These are phyloP conservation scores for Chrysosphaeria jannelii DNA, from an alignment of 2,329 filamentous ascomycete genomes.

Conservation along the genomic window DNA sequence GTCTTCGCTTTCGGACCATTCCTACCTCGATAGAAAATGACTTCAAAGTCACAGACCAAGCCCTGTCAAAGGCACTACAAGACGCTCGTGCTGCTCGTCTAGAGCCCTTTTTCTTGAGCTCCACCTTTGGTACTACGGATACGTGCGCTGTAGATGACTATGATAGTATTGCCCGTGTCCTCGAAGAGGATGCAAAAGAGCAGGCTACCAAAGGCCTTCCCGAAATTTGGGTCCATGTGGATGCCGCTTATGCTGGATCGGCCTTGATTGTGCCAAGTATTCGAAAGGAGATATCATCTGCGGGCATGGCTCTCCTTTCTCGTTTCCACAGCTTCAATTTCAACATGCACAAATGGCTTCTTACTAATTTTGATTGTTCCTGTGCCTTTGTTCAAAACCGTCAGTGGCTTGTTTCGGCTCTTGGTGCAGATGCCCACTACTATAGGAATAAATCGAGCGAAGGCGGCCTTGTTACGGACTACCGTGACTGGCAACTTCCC, in stretches of 20 bases:
- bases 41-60: slow-evolving; percentile 37
- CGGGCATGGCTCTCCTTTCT: slow-evolving; percentile 22
- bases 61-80: slow-evolving; percentile 29
- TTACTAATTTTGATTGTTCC: slow-evolving; percentile 73
- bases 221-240: slow-evolving; percentile 70
- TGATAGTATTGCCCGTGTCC: slow-evolving; percentile 25
- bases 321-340: slow-evolving; percentile 70
- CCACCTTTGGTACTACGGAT: slow-evolving; percentile 61
- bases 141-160: slow-evolving; percentile 75
- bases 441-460: slow-evolving; percentile 48
- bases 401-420: slow-evolving; percentile 44
- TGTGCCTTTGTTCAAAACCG: slow-evolving; percentile 54
- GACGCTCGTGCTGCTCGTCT: slow-evolving; percentile 37
- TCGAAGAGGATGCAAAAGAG: slow-evolving; percentile 8
- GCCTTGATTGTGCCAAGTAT: slow-evolving; percentile 60
- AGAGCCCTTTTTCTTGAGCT: slow-evolving; percentile 63
- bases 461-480: slow-evolving; percentile 66
- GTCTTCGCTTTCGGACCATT: slow-evolving; percentile 50
- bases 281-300: slow-evolving; percentile 12
- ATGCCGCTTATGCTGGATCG: slow-evolving; percentile 75
- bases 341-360: slow-evolving; percentile 94
- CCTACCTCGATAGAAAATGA: slow-evolving; percentile 28
- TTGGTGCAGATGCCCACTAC: slow-evolving; percentile 41
- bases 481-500: slow-evolving; percentile 91
- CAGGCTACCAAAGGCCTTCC: slow-evolving; percentile 4